Evolutionary conservation across 2,329 filamentous ascomycete genomes (phyloP).

Genomic region (Hirsutella thompsonii): DNA sequence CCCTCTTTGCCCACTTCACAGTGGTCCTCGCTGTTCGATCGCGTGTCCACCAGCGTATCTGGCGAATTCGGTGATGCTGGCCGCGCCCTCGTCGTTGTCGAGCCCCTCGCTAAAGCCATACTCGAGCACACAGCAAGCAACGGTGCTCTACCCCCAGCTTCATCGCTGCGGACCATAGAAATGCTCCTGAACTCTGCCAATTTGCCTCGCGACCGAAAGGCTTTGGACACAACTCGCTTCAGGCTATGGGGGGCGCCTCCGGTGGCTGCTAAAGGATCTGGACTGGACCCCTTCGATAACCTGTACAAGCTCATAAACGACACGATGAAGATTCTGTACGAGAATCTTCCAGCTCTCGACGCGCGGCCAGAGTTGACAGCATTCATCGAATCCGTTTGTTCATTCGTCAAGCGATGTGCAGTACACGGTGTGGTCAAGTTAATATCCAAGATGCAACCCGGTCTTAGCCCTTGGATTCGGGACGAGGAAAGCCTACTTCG

Average conservation of each 20-base stretch:
- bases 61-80: slow-evolving; percentile 55
- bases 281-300: slow-evolving; percentile 50
- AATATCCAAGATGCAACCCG: slow-evolving; percentile 47
- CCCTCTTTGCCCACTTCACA: slow-evolving; percentile 31
- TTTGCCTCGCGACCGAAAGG: slow-evolving; percentile 46
- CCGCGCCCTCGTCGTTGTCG: slow-evolving; percentile 52
- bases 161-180: slow-evolving; percentile 19
- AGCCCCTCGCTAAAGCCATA: slow-evolving; percentile 52
- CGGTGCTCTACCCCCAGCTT: slow-evolving; percentile 15
- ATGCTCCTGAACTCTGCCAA: slow-evolving; percentile 30
- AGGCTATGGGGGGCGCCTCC: slow-evolving; percentile 44
- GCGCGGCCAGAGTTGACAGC: slow-evolving; percentile 21
- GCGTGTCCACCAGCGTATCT: slow-evolving; percentile 41
- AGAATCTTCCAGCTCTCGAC: slow-evolving; percentile 23
- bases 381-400: slow-evolving; percentile 40
- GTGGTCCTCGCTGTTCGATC: slow-evolving; percentile 44
- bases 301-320: slow-evolving; percentile 48
- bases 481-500: slow-evolving; percentile 35
- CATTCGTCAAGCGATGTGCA: slow-evolving; percentile 38
- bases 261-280: slow-evolving; percentile 22
- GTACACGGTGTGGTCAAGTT: slow-evolving; percentile 37
- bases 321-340: slow-evolving; percentile 43
- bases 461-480: slow-evolving; percentile 49
- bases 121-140: slow-evolving; percentile 17
- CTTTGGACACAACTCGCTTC: slow-evolving; percentile 51